These are phyloP conservation scores for Plectosphaerella cucumerina DNA, from an alignment of 2,329 filamentous ascomycete genomes.

Conservation along the genomic window DNA sequence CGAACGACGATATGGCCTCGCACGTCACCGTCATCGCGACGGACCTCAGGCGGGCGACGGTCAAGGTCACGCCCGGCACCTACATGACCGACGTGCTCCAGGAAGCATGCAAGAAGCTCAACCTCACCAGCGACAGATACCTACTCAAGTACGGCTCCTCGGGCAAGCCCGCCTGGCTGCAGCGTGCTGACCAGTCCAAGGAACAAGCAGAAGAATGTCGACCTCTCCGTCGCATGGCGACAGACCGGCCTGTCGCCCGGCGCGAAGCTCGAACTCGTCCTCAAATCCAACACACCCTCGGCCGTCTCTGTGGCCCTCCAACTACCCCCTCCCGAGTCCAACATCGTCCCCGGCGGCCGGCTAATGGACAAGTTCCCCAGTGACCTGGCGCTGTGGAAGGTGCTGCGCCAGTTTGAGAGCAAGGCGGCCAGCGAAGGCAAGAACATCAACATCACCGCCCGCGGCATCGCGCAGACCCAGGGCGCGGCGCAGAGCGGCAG, in stretches of 20 bases:
- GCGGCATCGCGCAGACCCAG: conserved; percentile 64
- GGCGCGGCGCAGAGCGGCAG: conserved; percentile 50
- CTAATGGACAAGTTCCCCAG: conserved; percentile 83
- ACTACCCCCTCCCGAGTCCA: conserved; percentile 67
- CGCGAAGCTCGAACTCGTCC: conserved; percentile 88
- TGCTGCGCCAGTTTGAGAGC: conserved; percentile 86
- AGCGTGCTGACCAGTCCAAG: conserved; percentile 38
- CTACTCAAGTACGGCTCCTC: conserved; percentile 66
- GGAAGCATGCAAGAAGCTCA: conserved; percentile 82
- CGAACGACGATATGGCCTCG: conserved; percentile 62
- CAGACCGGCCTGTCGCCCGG: conserved; percentile 78
- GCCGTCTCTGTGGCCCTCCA: conserved; percentile 87
- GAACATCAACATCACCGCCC: conserved; percentile 76
- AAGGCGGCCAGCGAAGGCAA: conserved; percentile 56
- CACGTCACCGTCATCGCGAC: conserved; percentile 86
- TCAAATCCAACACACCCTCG: conserved; percentile 78
- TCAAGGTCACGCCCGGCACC: conserved; percentile 80
- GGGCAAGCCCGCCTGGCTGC: not conserved
- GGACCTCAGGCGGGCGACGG: conserved; percentile 68
- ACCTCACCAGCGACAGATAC: conserved; percentile 67
- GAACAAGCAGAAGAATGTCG: conserved; percentile 78
- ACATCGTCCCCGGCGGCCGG: conserved; percentile 58
- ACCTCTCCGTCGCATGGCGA: conserved; percentile 80
- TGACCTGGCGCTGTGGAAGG: conserved; percentile 82
- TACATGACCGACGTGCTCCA: conserved; percentile 81